Percentiles rank a stretch among this genome's conserved stretches.
phyloP scores from a whole-genome alignment of 208 protist species.

The Trypanosoma rangeli region DNA sequence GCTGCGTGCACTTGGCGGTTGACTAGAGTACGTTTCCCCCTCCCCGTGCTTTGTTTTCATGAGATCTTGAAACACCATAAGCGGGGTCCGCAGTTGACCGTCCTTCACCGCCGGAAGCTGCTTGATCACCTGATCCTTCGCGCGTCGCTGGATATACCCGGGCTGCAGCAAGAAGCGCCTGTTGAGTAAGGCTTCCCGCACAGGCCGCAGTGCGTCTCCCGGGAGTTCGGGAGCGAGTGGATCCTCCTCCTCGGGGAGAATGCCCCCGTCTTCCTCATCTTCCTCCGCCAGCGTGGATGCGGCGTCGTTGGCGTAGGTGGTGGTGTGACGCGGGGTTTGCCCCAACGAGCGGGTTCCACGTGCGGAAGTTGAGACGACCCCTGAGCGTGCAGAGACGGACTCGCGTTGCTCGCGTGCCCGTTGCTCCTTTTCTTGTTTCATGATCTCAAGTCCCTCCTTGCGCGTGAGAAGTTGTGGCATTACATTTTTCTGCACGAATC shows the following conservation, averaged over 20 bases:
- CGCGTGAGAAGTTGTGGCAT: conserved; percentile 56
- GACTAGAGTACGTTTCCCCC: conserved; percentile 24
- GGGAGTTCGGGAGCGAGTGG: conserved; percentile 58
- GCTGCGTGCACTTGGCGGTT: conserved; percentile 16
- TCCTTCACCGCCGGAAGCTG: conserved; percentile 65
- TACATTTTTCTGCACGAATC: conserved; percentile 54
- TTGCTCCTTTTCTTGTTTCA: conserved; percentile 52
- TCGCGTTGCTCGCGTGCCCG: conserved; percentile 18
- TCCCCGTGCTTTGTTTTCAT: conserved; percentile 59
- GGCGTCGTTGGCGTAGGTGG: conserved; percentile 12
- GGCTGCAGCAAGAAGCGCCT: conserved; percentile 38
- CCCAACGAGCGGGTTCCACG: conserved; percentile 22
- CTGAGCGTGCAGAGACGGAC: not conserved
- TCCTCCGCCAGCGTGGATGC: conserved; percentile 38
- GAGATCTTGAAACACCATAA: conserved; percentile 76
- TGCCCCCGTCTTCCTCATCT: conserved; percentile 31
- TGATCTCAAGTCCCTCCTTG: conserved; percentile 55
- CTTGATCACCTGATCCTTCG: conserved; percentile 41
- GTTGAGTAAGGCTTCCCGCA: conserved; percentile 59
- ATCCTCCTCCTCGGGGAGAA: conserved; percentile 67
- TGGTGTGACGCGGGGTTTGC: conserved; percentile 31
- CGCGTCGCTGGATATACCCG: conserved; percentile 47
- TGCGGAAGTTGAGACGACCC: conserved; percentile 12
- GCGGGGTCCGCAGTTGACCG: conserved; percentile 63
- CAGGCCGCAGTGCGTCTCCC: conserved; percentile 49